phyloP scores from a whole-genome alignment of 2,329 filamentous ascomycete genomes.

The Botrytis tulipae region DNA sequence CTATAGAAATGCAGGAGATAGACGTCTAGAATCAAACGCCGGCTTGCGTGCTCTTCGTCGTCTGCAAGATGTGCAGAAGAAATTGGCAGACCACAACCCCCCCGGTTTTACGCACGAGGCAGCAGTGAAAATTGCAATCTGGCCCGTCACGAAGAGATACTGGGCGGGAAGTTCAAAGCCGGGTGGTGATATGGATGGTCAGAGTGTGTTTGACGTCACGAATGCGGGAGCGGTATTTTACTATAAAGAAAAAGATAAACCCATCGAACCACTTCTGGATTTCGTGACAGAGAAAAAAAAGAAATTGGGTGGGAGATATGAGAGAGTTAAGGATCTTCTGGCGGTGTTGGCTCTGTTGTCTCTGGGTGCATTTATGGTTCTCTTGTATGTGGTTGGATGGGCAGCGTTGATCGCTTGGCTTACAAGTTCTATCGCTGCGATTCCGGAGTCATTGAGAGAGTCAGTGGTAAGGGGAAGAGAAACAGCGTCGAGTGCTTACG shows the following conservation, averaged over 20 bases:
- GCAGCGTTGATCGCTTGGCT: neutral
- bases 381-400: neutral
- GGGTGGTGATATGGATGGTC: slow-evolving; percentile 21
- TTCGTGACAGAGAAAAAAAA: slow-evolving; percentile 2
- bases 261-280: neutral
- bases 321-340: neutral
- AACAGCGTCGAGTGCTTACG: neutral
- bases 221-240: slow-evolving; percentile 28
- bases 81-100: neutral
- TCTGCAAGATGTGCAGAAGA: neutral
- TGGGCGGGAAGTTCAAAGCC: slow-evolving; percentile 26
- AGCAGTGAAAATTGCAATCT: slow-evolving; percentile 27
- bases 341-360: neutral
- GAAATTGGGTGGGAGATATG: neutral
- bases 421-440: neutral
- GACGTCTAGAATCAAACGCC: neutral
- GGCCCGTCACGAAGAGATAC: slow-evolving; percentile 29
- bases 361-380: neutral
- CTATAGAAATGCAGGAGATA: neutral
- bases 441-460: neutral
- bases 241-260: slow-evolving; percentile 22
- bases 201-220: slow-evolving; percentile 24
- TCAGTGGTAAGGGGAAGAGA: neutral
- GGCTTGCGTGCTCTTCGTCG: neutral
- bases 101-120: slow-evolving; percentile 21